phyloP scores from a whole-genome alignment of 1,139 yeast genomes.

The Starmera stellimalicola region DNA sequence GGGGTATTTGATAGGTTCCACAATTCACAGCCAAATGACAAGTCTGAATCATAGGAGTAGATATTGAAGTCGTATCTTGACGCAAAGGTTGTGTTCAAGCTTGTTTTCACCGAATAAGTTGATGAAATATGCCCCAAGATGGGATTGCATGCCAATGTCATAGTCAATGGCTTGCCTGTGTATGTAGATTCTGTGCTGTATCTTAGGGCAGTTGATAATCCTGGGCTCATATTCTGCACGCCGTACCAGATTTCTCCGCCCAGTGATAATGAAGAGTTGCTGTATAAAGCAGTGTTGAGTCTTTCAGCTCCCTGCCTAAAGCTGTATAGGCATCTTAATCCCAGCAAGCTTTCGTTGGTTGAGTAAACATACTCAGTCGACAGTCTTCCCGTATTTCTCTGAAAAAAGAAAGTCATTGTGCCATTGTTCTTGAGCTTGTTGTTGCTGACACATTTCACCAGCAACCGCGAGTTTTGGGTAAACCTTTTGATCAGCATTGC shows the following conservation, averaged over 20 bases:
- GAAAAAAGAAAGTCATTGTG: slow-evolving; percentile 62
- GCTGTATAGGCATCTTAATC: slow-evolving; percentile 72
- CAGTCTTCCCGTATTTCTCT: slow-evolving; percentile 53
- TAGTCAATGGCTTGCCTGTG: slow-evolving; percentile 81
- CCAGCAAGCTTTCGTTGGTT: slow-evolving; percentile 83
- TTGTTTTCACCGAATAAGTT: slow-evolving; percentile 79
- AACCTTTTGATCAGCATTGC: slow-evolving; percentile 75
- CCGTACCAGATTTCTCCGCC: slow-evolving; percentile 94
- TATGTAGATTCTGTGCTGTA: slow-evolving; percentile 82
- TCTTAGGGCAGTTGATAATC: slow-evolving; percentile 73
- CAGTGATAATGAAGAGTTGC: slow-evolving; percentile 42
- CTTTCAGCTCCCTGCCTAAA: slow-evolving; percentile 36
- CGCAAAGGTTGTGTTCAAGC: slow-evolving; percentile 67
- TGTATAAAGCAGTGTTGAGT: slow-evolving; percentile 27
- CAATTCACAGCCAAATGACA: slow-evolving; percentile 79
- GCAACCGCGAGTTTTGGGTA: slow-evolving; percentile 49
- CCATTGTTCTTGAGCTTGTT: slow-evolving; percentile 49
- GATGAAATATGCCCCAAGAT: slow-evolving; percentile 84
- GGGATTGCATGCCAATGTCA: slow-evolving; percentile 85
- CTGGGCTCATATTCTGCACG: slow-evolving; percentile 73
- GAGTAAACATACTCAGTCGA: slow-evolving; percentile 76
- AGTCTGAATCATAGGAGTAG: slow-evolving; percentile 82
- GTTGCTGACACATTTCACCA: slow-evolving; percentile 69
- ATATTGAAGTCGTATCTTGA: slow-evolving; percentile 85
- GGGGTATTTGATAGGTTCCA: slow-evolving; percentile 34